These are phyloP conservation scores for Dittrichia graveolens DNA, from an alignment of 129 eudicot genomes.

Conservation along the genomic window DNA sequence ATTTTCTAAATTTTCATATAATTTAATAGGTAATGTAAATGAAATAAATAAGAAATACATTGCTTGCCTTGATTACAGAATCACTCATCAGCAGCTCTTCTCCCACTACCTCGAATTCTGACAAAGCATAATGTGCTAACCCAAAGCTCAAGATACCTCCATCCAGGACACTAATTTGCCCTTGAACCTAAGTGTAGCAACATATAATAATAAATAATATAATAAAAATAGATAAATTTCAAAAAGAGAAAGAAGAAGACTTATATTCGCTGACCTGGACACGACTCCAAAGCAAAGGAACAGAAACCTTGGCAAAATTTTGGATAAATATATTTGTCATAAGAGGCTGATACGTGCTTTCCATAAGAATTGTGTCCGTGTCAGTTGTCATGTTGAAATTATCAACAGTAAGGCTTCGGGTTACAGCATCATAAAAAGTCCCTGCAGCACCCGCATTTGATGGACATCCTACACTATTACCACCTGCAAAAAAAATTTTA, in stretches of 20 bases:
- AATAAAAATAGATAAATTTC: neutral
- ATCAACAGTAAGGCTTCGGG: conserved; percentile 86
- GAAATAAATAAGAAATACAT: neutral
- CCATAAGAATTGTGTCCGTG: conserved; percentile 85
- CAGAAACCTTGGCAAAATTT: conserved; percentile 82
- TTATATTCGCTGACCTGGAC: conserved; percentile 70
- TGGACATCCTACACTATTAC: conserved; percentile 87
- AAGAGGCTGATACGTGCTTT: conserved; percentile 89
- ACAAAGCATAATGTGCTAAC: conserved; percentile 81
- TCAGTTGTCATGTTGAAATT: conserved; percentile 77
- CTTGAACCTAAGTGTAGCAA: conserved; percentile 72
- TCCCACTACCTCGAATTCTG: conserved; percentile 92
- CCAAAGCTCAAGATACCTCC: conserved; percentile 94
- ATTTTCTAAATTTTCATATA: too few species aligned
- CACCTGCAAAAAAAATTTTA: conserved; percentile 62
- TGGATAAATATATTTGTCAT: conserved; percentile 78
- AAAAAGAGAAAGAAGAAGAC: neutral
- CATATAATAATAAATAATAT: conserved; percentile 17
- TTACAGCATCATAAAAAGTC: conserved; percentile 88
- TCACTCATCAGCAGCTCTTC: conserved; percentile 98
- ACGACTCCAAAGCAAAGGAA: conserved; percentile 98
- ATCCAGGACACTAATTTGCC: conserved; percentile 78
- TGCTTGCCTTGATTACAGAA: conserved; percentile 71
- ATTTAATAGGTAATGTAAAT: too few species aligned
- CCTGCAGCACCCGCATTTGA: conserved; percentile 98